These are phyloP conservation scores for Pseudogymnoascus sp. DNA, from an alignment of 2,329 filamentous ascomycete genomes.

Conservation along the genomic window DNA sequence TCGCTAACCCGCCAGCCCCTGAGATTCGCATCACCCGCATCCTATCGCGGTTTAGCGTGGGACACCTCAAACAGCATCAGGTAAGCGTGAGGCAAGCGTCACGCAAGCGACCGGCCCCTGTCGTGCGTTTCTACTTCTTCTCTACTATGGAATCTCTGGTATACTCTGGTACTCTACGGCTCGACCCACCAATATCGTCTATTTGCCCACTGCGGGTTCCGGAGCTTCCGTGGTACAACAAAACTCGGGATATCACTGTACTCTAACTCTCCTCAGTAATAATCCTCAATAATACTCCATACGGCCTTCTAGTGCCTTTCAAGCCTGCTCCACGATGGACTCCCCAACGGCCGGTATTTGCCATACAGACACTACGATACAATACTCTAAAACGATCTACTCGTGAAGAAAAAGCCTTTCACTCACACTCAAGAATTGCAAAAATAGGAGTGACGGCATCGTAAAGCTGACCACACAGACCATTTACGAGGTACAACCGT, in stretches of 20 bases:
- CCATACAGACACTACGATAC: background rate
- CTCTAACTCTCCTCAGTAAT: background rate
- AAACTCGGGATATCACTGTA: background rate
- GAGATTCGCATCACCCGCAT: background rate
- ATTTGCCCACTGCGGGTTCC: background rate
- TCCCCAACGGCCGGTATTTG: background rate
- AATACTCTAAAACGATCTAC: background rate
- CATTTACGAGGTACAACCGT: background rate
- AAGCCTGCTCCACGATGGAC: background rate
- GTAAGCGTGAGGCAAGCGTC: background rate
- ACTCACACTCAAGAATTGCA: background rate
- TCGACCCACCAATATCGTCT: background rate
- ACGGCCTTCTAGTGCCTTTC: background rate
- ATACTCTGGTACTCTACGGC: background rate
- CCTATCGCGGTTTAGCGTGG: background rate
- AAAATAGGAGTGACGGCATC: slow-evolving; percentile 6
- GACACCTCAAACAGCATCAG: background rate
- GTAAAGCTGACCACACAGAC: background rate
- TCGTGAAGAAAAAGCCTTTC: background rate
- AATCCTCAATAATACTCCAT: background rate
- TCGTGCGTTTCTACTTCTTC: background rate
- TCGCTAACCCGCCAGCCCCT: background rate
- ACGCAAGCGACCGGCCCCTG: background rate
- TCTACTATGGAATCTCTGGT: too few species aligned
- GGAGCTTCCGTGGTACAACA: slow-evolving; percentile 5